phyloP scores from a whole-genome alignment of 768 basidiomycete species.

The Asterophora lycoperdoides region DNA sequence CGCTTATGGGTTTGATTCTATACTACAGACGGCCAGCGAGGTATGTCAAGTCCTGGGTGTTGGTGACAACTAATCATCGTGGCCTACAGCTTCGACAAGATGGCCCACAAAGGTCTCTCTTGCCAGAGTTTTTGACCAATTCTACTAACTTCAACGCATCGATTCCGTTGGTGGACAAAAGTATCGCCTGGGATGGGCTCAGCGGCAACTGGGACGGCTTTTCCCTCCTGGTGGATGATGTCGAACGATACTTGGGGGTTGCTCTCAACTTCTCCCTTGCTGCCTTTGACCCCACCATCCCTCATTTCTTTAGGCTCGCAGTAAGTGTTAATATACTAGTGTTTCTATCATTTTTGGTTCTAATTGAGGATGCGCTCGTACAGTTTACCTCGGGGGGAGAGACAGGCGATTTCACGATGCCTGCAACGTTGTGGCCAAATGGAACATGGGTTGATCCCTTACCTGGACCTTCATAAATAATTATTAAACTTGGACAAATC shows the following conservation, averaged over 20 bases:
- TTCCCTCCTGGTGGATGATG: slow-evolving; percentile 79
- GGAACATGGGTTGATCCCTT: slow-evolving; percentile 77
- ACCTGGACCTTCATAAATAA: slow-evolving; percentile 54
- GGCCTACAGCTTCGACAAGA: slow-evolving; percentile 61
- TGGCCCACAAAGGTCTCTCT: slow-evolving; percentile 60
- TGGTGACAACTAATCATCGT: not conserved
- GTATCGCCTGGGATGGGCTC: slow-evolving; percentile 52
- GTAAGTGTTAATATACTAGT: slow-evolving; percentile 39
- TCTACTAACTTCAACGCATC: slow-evolving; percentile 60
- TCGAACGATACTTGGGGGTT: slow-evolving; percentile 69
- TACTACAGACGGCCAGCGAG: slow-evolving; percentile 69
- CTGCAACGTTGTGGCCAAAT: slow-evolving; percentile 73
- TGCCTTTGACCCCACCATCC: slow-evolving; percentile 52
- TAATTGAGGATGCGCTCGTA: slow-evolving; percentile 3
- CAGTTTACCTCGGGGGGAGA: slow-evolving; percentile 46
- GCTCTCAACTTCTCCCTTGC: slow-evolving; percentile 70
- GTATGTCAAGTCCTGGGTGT: slow-evolving; percentile 30
- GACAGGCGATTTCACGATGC: slow-evolving; percentile 75
- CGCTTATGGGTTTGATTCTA: slow-evolving; percentile 76
- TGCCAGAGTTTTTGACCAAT: slow-evolving; percentile 73
- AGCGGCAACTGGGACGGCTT: slow-evolving; percentile 70
- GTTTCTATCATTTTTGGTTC: slow-evolving; percentile 1
- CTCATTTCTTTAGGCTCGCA: slow-evolving; percentile 78
- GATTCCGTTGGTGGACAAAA: slow-evolving; percentile 50
- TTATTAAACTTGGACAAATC: not conserved